A percentile compares a stretch with the other conserved stretches of the same genome.
Conservation (phyloP, 2,329 filamentous ascomycete genomes). For the Aspergillus puulaauensis region DNA sequence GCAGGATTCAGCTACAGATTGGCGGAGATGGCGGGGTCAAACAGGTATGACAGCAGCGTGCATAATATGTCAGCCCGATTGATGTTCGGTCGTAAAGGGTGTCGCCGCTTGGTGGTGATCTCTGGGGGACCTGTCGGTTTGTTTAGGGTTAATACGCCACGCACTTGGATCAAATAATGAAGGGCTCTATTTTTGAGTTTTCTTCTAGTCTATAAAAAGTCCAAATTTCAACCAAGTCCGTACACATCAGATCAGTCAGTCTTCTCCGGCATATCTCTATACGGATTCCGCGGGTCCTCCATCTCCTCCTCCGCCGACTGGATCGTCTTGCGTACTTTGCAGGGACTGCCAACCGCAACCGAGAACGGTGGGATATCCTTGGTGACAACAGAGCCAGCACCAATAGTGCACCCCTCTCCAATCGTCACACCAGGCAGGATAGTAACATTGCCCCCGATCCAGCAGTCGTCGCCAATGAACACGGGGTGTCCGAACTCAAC, state of each 20-base stretch:
- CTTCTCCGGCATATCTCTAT: background rate
- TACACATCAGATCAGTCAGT: background rate
- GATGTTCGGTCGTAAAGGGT: too few relatives aligned
- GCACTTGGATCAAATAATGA: too few relatives aligned
- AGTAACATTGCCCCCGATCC: conserved; percentile 51
- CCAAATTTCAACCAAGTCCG: too few relatives aligned
- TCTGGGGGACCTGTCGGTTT: too few relatives aligned
- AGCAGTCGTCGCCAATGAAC: conserved; percentile 49
- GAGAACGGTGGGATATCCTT: conserved; percentile 10
- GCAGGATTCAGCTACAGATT: too few relatives aligned
- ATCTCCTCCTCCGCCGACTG: conserved; percentile 6
- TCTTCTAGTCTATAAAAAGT: too few relatives aligned
- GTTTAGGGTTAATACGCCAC: too few relatives aligned
- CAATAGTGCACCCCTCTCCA: conserved; percentile 1
- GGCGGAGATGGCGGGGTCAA: too few relatives aligned
- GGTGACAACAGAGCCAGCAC: background rate
- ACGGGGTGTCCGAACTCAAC: conserved; percentile 53
- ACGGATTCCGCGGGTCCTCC: conserved; percentile 2
- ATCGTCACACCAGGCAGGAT: conserved; percentile 21
- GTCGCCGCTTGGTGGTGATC: too few relatives aligned
- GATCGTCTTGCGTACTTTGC: conserved; percentile 6
- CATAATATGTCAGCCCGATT: too few relatives aligned
- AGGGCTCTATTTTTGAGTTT: too few relatives aligned
- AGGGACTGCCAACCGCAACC: conserved; percentile 4
- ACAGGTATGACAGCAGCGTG: too few relatives aligned